Base-by-base conservation (phyloP, 1,139 yeast genomes). In the Suhomyces maxii region DNA sequence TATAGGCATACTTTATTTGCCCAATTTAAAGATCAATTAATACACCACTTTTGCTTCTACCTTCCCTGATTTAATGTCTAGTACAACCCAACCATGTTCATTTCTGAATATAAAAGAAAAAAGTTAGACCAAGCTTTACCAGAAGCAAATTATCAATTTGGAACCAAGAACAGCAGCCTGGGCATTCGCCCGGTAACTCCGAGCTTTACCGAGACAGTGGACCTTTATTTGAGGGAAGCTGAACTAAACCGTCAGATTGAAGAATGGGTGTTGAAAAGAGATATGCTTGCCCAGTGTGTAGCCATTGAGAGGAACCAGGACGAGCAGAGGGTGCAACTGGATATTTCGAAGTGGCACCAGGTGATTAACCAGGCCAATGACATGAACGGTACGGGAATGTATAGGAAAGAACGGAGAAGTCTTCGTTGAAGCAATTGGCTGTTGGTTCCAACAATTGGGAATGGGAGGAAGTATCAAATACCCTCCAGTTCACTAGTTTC, bases 171-270 rank as follows among this genome's bases (percentile, higher is more conserved):
- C 18, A 18, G 18, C 6, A 18, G 6, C 23, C 6, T 18, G 23
- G 4, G 23, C 6, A 18, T 3, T 33, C 12, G 2, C 37, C 37
- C 37, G 37, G 8, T 35, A 35, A 35, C 26, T 35, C 26, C 37
- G 37, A 12, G 23, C 23, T 8, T 14, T 5, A 14, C 37, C n/a
- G 23, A 13, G 11, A n/a, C n/a, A 35, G 10, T 14, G 3, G 37
- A 14, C 14, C 23, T 33, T 34, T 10, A 14, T 8, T 32, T 26
- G 8, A 30, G 32, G 12, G 43, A 40, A 30, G 13, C 10, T 18
- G 39, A 40, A 18, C 25, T 40, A 2, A 39, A 40, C 28, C 14
- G 28, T 7, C 38, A 40, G 10, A 34, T 40, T 18, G 33, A 35
- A 13, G 14, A 18, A 11, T 30, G 35, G 38, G 26, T 25, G 5